Conservation (phyloP, 176 grass and related monocot genomes). For the Olyra latifolia region DNA sequence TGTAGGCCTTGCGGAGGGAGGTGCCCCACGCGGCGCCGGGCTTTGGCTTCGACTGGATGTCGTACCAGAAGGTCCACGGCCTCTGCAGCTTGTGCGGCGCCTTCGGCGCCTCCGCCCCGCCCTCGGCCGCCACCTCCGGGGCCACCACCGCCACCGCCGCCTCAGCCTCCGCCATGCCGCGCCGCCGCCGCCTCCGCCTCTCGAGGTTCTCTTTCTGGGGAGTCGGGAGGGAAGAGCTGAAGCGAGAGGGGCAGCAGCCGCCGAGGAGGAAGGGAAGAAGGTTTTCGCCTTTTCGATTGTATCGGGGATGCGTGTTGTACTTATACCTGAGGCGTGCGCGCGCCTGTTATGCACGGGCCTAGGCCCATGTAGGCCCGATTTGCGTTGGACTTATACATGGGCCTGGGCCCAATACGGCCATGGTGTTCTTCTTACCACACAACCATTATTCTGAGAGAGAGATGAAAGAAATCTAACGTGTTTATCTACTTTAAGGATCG, state of each 20-base stretch:
- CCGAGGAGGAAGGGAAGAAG: slow-evolving; percentile 11
- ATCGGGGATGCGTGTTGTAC: background rate
- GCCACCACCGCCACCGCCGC: background rate
- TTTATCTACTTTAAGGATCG: too few species aligned
- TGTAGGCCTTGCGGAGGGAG: slow-evolving; percentile 87
- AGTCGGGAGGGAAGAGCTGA: background rate
- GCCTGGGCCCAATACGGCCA: too few species aligned
- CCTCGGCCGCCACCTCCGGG: slow-evolving; percentile 20
- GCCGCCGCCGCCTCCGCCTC: slow-evolving; percentile 47
- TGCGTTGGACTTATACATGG: too few species aligned
- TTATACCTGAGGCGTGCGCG: background rate
- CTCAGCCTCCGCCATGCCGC: slow-evolving; percentile 49
- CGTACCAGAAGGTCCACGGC: slow-evolving; percentile 98
- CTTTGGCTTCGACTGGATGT: slow-evolving; percentile 88
- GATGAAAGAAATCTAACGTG: too few species aligned
- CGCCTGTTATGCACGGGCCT: background rate
- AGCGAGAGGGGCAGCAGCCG: background rate
- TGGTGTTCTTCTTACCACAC: too few species aligned
- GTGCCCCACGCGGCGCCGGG: slow-evolving; percentile 91
- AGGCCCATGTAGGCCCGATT: too few species aligned
- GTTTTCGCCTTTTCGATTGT: background rate
- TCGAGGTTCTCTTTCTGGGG: slow-evolving; percentile 11
- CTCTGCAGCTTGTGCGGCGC: slow-evolving; percentile 74
- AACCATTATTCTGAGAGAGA: too few species aligned
- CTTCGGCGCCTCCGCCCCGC: slow-evolving; percentile 2